Conservation (phyloP, 176 grass and related monocot genomes). For the Tuctoria greenei region DNA sequence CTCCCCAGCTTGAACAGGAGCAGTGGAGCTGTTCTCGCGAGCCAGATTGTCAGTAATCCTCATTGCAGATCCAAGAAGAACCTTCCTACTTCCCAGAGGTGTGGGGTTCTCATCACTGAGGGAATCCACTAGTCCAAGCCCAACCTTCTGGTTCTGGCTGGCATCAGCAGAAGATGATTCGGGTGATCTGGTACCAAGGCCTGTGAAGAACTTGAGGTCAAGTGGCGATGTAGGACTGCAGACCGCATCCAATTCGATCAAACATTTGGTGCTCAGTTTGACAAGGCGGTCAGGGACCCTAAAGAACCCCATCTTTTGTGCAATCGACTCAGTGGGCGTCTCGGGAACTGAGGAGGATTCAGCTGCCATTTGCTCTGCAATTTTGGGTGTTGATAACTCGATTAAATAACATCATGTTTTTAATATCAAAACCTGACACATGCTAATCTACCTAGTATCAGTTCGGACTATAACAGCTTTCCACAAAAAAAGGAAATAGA, state of each 20-base stretch:
- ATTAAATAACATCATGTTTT: not conserved
- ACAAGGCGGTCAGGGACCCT: slow-evolving; percentile 53
- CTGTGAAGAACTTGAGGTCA: slow-evolving; percentile 64
- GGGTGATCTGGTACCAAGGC: slow-evolving; percentile 54
- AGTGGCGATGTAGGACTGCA: slow-evolving; percentile 66
- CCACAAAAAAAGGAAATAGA: not conserved
- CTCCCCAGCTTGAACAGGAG: slow-evolving; percentile 38
- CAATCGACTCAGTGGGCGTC: slow-evolving; percentile 37
- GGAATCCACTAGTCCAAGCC: slow-evolving; percentile 56
- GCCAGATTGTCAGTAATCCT: slow-evolving; percentile 52
- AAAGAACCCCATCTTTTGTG: slow-evolving; percentile 60
- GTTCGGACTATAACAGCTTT: not conserved
- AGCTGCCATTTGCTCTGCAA: slow-evolving; percentile 48
- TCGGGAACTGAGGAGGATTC: slow-evolving; percentile 28
- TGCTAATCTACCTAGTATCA: not conserved
- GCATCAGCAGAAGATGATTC: slow-evolving; percentile 47
- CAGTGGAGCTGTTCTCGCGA: slow-evolving; percentile 48
- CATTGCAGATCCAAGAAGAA: slow-evolving; percentile 63
- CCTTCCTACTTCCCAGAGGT: slow-evolving; percentile 46
- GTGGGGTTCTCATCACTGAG: slow-evolving; percentile 47
- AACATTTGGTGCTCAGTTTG: slow-evolving; percentile 60
- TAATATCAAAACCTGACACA: not conserved
- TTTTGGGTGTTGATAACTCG: slow-evolving; percentile 7
- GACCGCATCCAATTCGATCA: slow-evolving; percentile 52
- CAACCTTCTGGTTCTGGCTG: slow-evolving; percentile 57